A percentile compares a stretch with the other conserved stretches of the same genome.
These are phyloP conservation scores for Trichoderma asperellum DNA, from an alignment of 2,329 filamentous ascomycete species.

Conservation along the genomic window DNA sequence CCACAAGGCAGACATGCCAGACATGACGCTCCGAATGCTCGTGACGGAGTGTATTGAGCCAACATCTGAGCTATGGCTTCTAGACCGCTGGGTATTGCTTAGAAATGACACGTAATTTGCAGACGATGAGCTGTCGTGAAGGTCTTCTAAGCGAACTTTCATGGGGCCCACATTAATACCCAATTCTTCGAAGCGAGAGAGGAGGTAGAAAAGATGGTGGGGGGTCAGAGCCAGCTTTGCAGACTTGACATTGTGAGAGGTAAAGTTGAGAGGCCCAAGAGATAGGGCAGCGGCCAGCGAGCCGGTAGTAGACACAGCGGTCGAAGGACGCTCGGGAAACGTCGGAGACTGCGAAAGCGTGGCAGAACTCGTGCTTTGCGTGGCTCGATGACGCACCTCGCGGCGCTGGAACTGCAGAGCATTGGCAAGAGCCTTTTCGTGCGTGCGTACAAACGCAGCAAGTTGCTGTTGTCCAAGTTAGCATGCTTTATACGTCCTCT, in stretches of 20 bases:
- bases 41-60: slow-evolving; percentile 95
- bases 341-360: slow-evolving; percentile 60
- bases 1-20: slow-evolving; percentile 93
- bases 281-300: slow-evolving; percentile 85
- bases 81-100: slow-evolving; percentile 74
- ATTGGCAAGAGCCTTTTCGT: slow-evolving; percentile 97
- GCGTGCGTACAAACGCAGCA: slow-evolving; percentile 91
- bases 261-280: slow-evolving; percentile 80
- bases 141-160: slow-evolving; percentile 93
- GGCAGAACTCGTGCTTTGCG: slow-evolving; percentile 65
- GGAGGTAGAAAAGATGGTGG: slow-evolving; percentile 94
- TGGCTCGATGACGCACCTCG: slow-evolving; percentile 71
- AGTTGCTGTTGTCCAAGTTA: slow-evolving; percentile 70
- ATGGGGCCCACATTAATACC: slow-evolving; percentile 90
- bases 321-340: slow-evolving; percentile 64
- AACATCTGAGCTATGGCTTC: slow-evolving; percentile 77
- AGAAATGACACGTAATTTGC: slow-evolving; percentile 97
- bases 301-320: slow-evolving; percentile 70
- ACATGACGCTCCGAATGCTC: slow-evolving; percentile 96
- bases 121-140: slow-evolving; percentile 83
- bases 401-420: slow-evolving; percentile 80
- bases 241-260: slow-evolving; percentile 83
- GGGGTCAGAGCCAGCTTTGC: slow-evolving; percentile 91
- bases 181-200: slow-evolving; percentile 93
- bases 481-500: slow-evolving; percentile 20